These are phyloP conservation scores for Yarrowia deformans DNA, from an alignment of 805 yeast genomes.

Conservation along the genomic window DNA sequence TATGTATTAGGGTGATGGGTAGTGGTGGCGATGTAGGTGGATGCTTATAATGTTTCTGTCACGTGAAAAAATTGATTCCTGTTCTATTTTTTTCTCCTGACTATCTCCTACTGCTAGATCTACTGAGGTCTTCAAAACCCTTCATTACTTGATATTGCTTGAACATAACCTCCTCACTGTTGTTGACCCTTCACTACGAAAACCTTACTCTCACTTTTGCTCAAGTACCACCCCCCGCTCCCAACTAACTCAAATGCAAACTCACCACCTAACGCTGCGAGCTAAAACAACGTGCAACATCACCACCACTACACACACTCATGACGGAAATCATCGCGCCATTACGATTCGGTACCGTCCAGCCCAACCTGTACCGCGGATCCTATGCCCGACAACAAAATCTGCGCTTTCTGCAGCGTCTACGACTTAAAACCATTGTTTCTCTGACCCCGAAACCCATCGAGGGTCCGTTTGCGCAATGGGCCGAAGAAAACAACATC, in stretches of 20 bases:
- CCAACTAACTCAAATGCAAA: not conserved
- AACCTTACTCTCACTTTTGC: not conserved
- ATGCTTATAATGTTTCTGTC: too few relatives aligned
- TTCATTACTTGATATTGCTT: too few relatives aligned
- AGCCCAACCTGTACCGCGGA: slow-evolving; percentile 77
- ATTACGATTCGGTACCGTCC: slow-evolving; percentile 73
- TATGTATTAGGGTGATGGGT: not conserved
- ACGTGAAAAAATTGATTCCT: too few relatives aligned
- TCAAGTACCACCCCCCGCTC: not conserved
- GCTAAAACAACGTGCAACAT: slow-evolving; percentile 14
- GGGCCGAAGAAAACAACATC: slow-evolving; percentile 64
- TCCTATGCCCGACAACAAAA: slow-evolving; percentile 84
- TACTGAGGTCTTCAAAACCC: too few relatives aligned
- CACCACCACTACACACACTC: slow-evolving; percentile 12
- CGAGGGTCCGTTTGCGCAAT: slow-evolving; percentile 56
- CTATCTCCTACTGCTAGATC: too few relatives aligned
- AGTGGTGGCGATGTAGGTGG: too few relatives aligned
- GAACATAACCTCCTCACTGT: too few relatives aligned
- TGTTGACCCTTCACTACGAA: too few relatives aligned
- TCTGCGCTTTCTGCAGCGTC: slow-evolving; percentile 67
- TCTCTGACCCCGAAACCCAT: slow-evolving; percentile 83
- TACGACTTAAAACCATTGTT: slow-evolving; percentile 72
- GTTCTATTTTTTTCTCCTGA: too few relatives aligned
- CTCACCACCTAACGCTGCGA: not conserved
- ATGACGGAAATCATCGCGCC: slow-evolving; percentile 59